Evolutionary conservation across 139 green algal genomes (phyloP), one percentile per base, ranked within the genome.

Genomic region (Yamagishiella unicocca): DNA sequence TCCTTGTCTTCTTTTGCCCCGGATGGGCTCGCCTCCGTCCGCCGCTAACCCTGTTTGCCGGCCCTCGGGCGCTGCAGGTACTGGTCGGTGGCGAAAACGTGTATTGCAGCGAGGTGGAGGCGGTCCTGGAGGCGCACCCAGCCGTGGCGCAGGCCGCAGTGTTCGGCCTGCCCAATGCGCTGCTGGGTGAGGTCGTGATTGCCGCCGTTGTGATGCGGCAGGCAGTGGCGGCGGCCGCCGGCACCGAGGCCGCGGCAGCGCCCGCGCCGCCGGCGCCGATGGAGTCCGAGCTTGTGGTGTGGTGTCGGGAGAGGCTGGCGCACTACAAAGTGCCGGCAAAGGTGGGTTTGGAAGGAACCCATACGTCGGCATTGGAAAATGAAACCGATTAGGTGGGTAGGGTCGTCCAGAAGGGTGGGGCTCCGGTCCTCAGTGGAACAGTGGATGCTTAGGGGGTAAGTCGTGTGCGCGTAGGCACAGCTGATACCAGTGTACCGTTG

Each of bases 91-190:
- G 95, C 0, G 96, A 98, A 88, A 99, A 99, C 68, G 96, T 99
- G 37, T 98, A 98, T 91, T 95, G 91, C 80, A 93, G 89, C 19
- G 96, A 98, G 86, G 96, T 99, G 58, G 96, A 99, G 83, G 90
- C 93, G n/a, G 96, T 95, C 21, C 91, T 98, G 46, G 73, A 93
- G 38, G 78, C 55, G 17, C 95, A 98, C 83, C 91, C 92, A 0
- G 62, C 74, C 0, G 96, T 98, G 3, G 83, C 89, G 17, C 89
- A 96, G 78, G 96, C 94, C 6, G 94, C 96, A 1, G 96, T 95
- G 7, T 98, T 98, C 89, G 96, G 95, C 21, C 62, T 96, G 3
- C 92, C 95, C 10, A 95, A 93, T 79, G 45, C 84, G 0, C 71
- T 99, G 40, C 94, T 99, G 87, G 96, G 96, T 3, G 96, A 98